Percentiles rank a stretch among this genome's conserved stretches.
These are phyloP conservation scores for Pestalotiopsis sp. DNA, from an alignment of 2,329 filamentous ascomycete species.

Conservation along the genomic window DNA sequence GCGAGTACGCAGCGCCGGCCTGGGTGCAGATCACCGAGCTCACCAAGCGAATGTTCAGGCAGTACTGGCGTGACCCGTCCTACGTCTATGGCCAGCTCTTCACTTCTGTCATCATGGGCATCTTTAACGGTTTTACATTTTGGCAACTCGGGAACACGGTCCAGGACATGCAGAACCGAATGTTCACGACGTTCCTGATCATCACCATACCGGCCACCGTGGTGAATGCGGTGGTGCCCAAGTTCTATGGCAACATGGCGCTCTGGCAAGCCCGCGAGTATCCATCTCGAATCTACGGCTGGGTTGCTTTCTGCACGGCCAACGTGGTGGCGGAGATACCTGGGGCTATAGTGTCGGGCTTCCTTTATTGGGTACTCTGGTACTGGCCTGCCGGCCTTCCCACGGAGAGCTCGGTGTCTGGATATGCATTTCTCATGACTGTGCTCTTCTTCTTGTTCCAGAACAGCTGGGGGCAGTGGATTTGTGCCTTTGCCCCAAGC, in stretches of 20 bases:
- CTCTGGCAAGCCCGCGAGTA: constrained; percentile 75
- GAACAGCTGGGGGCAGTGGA: constrained; percentile 79
- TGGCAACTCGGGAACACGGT: constrained; percentile 66
- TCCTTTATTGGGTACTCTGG: constrained; percentile 74
- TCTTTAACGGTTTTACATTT: constrained; percentile 8
- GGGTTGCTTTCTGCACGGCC: constrained; percentile 74
- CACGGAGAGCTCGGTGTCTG: constrained; percentile 61
- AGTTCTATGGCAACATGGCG: constrained; percentile 72
- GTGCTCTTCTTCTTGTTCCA: constrained; percentile 78
- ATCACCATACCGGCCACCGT: constrained; percentile 68
- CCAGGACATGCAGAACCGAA: constrained; percentile 72
- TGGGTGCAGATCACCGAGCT: constrained; percentile 65
- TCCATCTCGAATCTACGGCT: constrained; percentile 74
- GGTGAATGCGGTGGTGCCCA: constrained; percentile 73
- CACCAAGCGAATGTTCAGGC: constrained; percentile 75
- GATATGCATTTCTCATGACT: constrained; percentile 78
- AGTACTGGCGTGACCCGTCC: constrained; percentile 87
- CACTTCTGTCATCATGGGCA: constrained; percentile 39
- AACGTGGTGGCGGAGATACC: constrained; percentile 75
- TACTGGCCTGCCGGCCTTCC: constrained; percentile 76
- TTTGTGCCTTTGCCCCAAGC: constrained; percentile 76
- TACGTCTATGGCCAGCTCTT: constrained; percentile 84
- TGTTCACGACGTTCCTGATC: constrained; percentile 72
- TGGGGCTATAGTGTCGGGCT: constrained; percentile 60
- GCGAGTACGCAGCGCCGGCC: constrained; percentile 82